These are phyloP conservation scores for Saccharomycopsis sp. DNA, from an alignment of 805 yeast species.

Conservation along the genomic window DNA sequence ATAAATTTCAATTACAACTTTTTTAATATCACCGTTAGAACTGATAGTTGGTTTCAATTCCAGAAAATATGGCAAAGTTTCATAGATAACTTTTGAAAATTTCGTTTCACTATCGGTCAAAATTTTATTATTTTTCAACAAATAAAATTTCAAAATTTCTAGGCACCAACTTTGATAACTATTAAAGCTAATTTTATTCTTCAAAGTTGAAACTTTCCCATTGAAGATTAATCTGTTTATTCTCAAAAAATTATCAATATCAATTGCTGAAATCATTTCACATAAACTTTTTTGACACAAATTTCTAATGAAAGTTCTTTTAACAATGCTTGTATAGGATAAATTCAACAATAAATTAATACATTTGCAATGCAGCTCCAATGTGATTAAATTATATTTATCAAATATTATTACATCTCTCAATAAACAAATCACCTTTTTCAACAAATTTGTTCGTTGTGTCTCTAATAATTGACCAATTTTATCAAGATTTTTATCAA, in stretches of 20 bases:
- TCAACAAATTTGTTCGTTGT: conserved; percentile 1
- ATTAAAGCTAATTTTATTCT: neutral
- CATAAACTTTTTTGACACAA: neutral
- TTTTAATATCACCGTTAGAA: neutral
- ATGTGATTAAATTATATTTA: neutral
- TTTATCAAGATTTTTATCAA: neutral
- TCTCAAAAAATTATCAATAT: neutral
- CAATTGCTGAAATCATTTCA: neutral
- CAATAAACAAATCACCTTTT: neutral
- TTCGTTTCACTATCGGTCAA: neutral
- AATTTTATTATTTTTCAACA: neutral
- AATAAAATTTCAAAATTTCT: neutral
- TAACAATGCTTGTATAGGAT: neutral
- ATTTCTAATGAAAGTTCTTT: neutral
- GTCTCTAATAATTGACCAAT: neutral
- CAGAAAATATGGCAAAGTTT: neutral
- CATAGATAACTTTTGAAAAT: neutral
- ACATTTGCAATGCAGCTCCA: neutral
- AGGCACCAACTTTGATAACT: neutral
- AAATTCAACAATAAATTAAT: neutral
- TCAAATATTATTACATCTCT: neutral
- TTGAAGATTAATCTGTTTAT: neutral
- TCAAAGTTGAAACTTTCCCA: neutral
- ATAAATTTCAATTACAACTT: neutral
- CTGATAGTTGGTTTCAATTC: neutral